phyloP scores from a whole-genome alignment of 495 filamentous ascomycete species.

The Evansstolkia leycettana region DNA sequence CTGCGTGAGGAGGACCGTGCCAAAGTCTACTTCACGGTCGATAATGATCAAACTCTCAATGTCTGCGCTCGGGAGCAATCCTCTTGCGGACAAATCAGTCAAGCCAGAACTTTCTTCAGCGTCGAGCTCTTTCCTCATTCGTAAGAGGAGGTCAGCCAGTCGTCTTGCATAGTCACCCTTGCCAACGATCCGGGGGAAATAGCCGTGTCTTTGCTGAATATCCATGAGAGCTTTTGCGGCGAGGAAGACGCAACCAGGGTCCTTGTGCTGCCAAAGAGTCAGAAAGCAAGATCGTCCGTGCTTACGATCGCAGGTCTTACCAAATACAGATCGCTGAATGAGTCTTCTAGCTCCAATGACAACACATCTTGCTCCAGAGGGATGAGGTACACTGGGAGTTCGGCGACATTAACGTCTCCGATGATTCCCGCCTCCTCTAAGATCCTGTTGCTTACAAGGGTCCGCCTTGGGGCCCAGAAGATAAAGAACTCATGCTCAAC shows the following conservation, averaged over 20 bases:
- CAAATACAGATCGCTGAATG: constrained; percentile 79
- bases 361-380: constrained; percentile 84
- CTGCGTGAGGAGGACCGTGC: constrained; percentile 82
- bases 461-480: constrained; percentile 86
- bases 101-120: constrained; percentile 59
- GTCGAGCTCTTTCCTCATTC: constrained; percentile 84
- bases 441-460: constrained; percentile 80
- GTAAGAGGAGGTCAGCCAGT: constrained; percentile 76
- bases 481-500: constrained; percentile 90
- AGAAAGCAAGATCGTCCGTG: background rate
- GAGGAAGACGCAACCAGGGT: constrained; percentile 78
- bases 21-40: constrained; percentile 88
- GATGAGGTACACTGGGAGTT: constrained; percentile 79
- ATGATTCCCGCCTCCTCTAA: constrained; percentile 88
- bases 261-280: constrained; percentile 49
- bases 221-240: constrained; percentile 90
- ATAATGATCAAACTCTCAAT: constrained; percentile 90
- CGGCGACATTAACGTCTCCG: constrained; percentile 79
- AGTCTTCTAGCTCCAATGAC: constrained; percentile 78
- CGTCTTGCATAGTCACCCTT: constrained; percentile 91
- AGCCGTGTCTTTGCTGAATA: constrained; percentile 80
- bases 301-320: constrained; percentile 24
- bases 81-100: constrained; percentile 46
- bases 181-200: constrained; percentile 90
- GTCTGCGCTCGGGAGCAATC: constrained; percentile 68